Percentiles rank a stretch among this genome's conserved stretches.
phyloP scores from a whole-genome alignment of 495 filamentous ascomycete species.

The Ramalina peruviana region DNA sequence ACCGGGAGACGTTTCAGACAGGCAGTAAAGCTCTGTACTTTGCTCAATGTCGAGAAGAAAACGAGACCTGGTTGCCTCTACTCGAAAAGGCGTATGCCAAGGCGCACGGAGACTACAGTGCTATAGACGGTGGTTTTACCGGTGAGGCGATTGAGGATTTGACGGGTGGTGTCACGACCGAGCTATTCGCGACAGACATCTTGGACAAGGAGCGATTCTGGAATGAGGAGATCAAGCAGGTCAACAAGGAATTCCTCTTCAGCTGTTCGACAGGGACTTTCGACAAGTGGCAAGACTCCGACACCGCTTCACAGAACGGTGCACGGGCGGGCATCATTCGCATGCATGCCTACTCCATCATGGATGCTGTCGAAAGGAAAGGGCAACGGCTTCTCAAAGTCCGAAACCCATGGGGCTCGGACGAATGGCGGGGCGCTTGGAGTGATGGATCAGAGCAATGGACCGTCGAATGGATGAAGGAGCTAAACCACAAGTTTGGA shows the following conservation, averaged over 20 bases:
- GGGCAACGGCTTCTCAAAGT: constrained; percentile 61
- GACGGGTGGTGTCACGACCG: constrained; percentile 79
- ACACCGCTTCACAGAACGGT: constrained; percentile 17
- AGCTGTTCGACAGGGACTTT: constrained; percentile 61
- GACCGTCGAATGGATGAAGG: constrained; percentile 75
- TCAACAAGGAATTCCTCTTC: constrained; percentile 81
- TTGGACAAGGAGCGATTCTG: constrained; percentile 82
- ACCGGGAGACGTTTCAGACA: constrained; percentile 59
- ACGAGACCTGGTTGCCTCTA: constrained; percentile 90
- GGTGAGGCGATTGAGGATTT: constrained; percentile 89
- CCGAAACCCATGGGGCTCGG: constrained; percentile 77
- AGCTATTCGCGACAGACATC: constrained; percentile 67
- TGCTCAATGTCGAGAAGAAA: constrained; percentile 68
- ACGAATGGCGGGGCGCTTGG: constrained; percentile 75
- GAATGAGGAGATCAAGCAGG: constrained; percentile 70
- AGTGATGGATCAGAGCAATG: constrained; percentile 85
- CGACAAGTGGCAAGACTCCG: constrained; percentile 39
- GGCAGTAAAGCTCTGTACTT: constrained; percentile 72
- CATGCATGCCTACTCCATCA: constrained; percentile 81
- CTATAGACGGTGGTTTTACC: constrained; percentile 75
- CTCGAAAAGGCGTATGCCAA: constrained; percentile 96
- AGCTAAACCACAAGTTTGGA: constrained; percentile 69
- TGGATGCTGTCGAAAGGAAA: constrained; percentile 65
- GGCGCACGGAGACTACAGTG: constrained; percentile 73
- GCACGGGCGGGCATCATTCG: constrained; percentile 62